Base-by-base conservation (phyloP, 179 eudicot species). In the Vitellaria paradoxa region DNA sequence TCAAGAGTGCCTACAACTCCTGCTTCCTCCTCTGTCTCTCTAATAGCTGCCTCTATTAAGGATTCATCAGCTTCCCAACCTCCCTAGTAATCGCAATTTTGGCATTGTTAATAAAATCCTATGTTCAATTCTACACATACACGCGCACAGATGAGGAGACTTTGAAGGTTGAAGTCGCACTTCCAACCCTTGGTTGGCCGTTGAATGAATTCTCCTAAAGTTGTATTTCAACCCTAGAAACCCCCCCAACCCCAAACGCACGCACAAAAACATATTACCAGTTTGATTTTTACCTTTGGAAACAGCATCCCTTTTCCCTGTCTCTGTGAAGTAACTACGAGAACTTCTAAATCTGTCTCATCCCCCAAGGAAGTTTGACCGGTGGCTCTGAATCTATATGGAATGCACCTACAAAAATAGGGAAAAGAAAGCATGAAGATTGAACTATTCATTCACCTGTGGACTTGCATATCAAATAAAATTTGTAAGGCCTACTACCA, bases 51-150 rank as follows among this genome's bases (percentile, higher is more conserved):
- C 40, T 85, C 88, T 74, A 74, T 80, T 3, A 86, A 90, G 26
- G 91, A 80, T 82, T 93, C 98, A 74, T 93, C 93, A 20, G 81
- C 77, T 85, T 93, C 98, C 98, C 98, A 93, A 73, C 98, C 98
- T 65, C 98, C 98, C 98, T 94, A 81, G 15, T 12, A 59, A 45
- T 65, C 17, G 42, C 6, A 18, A 8, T 23, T 11, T 56, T 12
- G 26, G 55, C 2, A 60, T 21, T 30, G 37, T 30, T 30, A 30
- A 30, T 0, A 30, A 30, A 30, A 30, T 0, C 37, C 37, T 30
- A 30, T 30, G 37, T 30, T 30, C 37, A 30, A 30, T 0, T 30
- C 37, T 30, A 30, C 37, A 30, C 37, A 30, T 30, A 30, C 37
- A 30, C 37, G 2, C n/a, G n/a, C n/a, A n/a, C n/a, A 2, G 37